Conservation (phyloP, 2,329 filamentous ascomycete genomes). For the Beauveria bassiana region DNA sequence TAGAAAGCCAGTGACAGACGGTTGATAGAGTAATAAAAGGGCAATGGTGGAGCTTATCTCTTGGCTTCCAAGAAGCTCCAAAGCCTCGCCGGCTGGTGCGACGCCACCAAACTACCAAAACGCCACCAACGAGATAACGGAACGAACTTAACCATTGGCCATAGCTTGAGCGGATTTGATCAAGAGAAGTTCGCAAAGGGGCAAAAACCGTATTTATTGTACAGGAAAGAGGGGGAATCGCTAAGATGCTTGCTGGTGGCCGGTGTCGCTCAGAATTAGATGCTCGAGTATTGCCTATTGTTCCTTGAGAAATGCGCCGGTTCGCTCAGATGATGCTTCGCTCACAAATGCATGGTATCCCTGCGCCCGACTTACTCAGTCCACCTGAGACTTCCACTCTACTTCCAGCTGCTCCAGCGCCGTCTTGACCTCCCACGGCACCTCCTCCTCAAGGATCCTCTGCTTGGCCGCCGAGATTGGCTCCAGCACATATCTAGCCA, state of each 20-base stretch:
- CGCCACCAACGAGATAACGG: conserved; percentile 10
- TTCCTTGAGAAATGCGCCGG: not conserved
- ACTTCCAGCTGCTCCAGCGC: conserved; percentile 39
- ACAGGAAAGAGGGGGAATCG: not conserved
- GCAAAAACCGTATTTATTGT: not conserved
- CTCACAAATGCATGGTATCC: not conserved
- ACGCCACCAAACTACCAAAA: conserved; percentile 7
- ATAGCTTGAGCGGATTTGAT: not conserved
- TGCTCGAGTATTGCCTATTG: not conserved
- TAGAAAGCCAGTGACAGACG: not conserved
- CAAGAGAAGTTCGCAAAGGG: not conserved
- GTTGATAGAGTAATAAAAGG: not conserved
- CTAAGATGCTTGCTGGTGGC: not conserved
- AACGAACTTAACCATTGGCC: not conserved
- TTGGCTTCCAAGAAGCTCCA: conserved; percentile 5
- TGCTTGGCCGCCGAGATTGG: conserved; percentile 52
- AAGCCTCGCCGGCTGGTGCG: not conserved
- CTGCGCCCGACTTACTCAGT: not conserved
- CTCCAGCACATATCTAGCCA: conserved; percentile 70
- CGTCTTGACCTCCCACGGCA: conserved; percentile 43
- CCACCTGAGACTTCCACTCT: conserved; percentile 26
- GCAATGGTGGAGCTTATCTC: conserved; percentile 10
- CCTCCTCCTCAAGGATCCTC: conserved; percentile 40
- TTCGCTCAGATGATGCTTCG: not conserved
- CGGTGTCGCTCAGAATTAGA: not conserved